Evolutionary conservation across 257 asterid species (phyloP).

Genomic region (Solanum dulcamara): DNA sequence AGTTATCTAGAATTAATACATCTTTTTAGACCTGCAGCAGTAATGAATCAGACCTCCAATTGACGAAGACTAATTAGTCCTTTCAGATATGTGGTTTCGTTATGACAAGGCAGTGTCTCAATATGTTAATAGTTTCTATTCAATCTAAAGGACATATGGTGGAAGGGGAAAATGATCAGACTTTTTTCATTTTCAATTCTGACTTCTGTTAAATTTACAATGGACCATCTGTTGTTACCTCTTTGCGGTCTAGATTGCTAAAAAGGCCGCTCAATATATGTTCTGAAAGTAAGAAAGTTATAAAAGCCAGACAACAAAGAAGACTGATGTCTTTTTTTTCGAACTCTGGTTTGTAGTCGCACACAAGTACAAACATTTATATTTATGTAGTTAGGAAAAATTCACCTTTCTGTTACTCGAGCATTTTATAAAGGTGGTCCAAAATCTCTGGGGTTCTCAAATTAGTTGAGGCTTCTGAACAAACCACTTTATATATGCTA

Average conservation of each 20-base stretch:
- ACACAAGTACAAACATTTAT: background rate
- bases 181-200: background rate
- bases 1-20: background rate
- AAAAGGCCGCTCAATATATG: background rate
- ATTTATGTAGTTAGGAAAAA: background rate
- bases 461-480: background rate
- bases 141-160: background rate
- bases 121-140: background rate
- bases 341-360: background rate
- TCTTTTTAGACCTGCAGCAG: background rate
- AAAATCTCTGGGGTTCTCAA: background rate
- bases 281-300: background rate
- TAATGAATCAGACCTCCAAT: background rate
- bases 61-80: background rate
- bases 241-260: background rate
- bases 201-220: background rate
- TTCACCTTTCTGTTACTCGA: background rate
- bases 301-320: background rate
- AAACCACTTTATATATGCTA: background rate
- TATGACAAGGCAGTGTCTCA: background rate
- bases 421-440: background rate
- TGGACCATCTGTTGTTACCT: background rate
- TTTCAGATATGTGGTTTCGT: background rate
- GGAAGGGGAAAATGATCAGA: background rate
- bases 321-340: background rate